A percentile compares a stretch with the other conserved stretches of the same genome.
These are phyloP conservation scores for Citrus unshiu DNA, from an alignment of 345 rosid species.

Conservation along the genomic window DNA sequence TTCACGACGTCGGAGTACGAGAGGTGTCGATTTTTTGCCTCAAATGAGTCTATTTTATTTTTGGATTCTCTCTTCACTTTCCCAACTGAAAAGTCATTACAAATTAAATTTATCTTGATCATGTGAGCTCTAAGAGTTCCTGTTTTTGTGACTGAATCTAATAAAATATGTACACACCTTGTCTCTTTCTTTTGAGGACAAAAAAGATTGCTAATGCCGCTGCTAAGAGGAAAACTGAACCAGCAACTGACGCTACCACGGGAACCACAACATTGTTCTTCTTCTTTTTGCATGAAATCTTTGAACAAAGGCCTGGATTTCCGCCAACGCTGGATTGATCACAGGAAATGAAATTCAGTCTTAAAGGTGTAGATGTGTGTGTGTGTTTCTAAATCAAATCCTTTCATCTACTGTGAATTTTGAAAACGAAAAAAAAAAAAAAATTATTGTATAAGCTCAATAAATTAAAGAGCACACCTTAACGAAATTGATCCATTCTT, in stretches of 20 bases:
- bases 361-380: too few species aligned
- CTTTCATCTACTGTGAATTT: background rate
- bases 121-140: too few species aligned
- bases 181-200: constrained; percentile 18
- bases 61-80: background rate
- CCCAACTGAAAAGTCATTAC: background rate
- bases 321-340: constrained; percentile 28
- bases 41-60: background rate
- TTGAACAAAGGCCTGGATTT: constrained; percentile 38
- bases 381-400: too few species aligned
- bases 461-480: constrained; percentile 6
- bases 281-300: constrained; percentile 32
- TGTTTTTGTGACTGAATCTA: background rate
- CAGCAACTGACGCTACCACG: constrained; percentile 24
- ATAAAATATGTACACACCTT: background rate
- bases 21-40: constrained; percentile 5
- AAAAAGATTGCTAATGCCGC: constrained; percentile 17
- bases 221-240: constrained; percentile 18
- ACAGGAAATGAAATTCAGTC: too few species aligned
- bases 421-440: too few species aligned
- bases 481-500: constrained; percentile 13
- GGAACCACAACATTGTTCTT: constrained; percentile 31
- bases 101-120: background rate
- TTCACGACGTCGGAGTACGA: constrained; percentile 25
- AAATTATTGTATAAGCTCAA: too few species aligned